Evolutionary conservation across 768 basidiomycete genomes (phyloP), one percentile per base, ranked within the genome.

Genomic region (Termitomyces sp.): DNA sequence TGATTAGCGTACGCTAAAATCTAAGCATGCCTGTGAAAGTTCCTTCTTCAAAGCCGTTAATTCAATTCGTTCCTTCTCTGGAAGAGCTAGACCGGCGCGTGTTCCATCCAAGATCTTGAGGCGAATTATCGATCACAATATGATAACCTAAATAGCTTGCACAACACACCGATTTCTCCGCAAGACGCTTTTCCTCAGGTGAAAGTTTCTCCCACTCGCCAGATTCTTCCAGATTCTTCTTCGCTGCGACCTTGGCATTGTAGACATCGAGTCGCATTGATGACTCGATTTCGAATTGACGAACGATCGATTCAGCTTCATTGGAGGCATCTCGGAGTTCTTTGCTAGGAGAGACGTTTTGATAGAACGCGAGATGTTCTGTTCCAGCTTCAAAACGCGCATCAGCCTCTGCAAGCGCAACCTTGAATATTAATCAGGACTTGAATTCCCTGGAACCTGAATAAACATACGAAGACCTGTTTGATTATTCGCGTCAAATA

Each of bases 251-350:
- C 70, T 91, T 89, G 47, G 87, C 88, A 50, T 82, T 75, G 77
- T 82, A 95, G 50, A 95, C 81, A 67, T 95, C 93, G 51, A 87
- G 68, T 13, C 92, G 84, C 89, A 93, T 92, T 14, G 86, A 87
- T 0, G 82, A 77, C 67, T 94, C 89, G 56, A 93, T 89, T 28
- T 76, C 76, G 63, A 83, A 93, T 63, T 91, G 84, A 57, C 87
- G 84, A 18, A 86, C 74, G 35, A 83, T 75, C n/a, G 82, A 79
- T 68, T 93, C 89, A 2, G 88, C 87, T 43, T 82, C 81, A 57
- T 84, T 91, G 4, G 89, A 87, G 1, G 91, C 89, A 68, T 94
- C 92, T 1, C 93, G 83, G n/a, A 95, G 80, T 46, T 80, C 83
- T 69, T 91, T 86, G 57, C 79, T 76, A 1, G 85, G 75, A 30